These are phyloP conservation scores for Coniosporium tulheliwenetii DNA, from an alignment of 2,329 filamentous ascomycete genomes.

Conservation along the genomic window DNA sequence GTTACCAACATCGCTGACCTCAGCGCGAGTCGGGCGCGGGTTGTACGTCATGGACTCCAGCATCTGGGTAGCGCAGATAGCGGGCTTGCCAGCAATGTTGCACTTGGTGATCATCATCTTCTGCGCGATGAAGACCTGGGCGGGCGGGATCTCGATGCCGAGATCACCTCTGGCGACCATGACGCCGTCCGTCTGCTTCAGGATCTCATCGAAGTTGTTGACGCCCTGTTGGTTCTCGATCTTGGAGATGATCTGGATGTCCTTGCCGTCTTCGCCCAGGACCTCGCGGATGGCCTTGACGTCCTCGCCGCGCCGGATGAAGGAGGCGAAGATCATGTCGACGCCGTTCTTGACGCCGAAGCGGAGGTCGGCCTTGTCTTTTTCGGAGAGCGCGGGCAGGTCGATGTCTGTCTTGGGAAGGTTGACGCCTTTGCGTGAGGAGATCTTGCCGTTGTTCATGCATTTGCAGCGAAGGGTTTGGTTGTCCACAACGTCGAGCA, in stretches of 20 bases:
- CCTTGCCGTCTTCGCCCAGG: slow-evolving; percentile 78
- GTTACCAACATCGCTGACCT: slow-evolving; percentile 97
- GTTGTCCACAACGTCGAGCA: slow-evolving; percentile 73
- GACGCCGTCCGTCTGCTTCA: slow-evolving; percentile 91
- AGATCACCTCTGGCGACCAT: slow-evolving; percentile 99
- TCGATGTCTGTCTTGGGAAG: slow-evolving; percentile 97
- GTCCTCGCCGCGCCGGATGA: slow-evolving; percentile 88
- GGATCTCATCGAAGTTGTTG: slow-evolving; percentile 98
- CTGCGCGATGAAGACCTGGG: slow-evolving; percentile 97
- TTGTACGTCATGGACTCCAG: slow-evolving; percentile 99
- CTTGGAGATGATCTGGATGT: slow-evolving; percentile 99
- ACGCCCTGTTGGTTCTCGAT: slow-evolving; percentile 99
- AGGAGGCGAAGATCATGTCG: slow-evolving; percentile 98
- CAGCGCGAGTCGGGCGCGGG: slow-evolving; percentile 90
- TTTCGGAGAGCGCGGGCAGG: slow-evolving; percentile 91
- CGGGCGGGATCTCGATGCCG: slow-evolving; percentile 95
- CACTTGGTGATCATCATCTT: slow-evolving; percentile 99
- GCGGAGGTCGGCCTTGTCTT: slow-evolving; percentile 84
- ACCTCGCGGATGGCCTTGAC: slow-evolving; percentile 85
- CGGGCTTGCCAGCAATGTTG: slow-evolving; percentile 97
- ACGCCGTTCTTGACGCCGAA: slow-evolving; percentile 98
- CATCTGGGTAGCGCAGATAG: slow-evolving; percentile 99
- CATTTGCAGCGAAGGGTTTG: slow-evolving; percentile 76
- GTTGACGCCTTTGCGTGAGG: slow-evolving; percentile 98
- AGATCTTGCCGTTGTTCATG: slow-evolving; percentile 97